Base-by-base conservation (phyloP, 1,284 basidiomycete species). In the Melampsora americana region DNA sequence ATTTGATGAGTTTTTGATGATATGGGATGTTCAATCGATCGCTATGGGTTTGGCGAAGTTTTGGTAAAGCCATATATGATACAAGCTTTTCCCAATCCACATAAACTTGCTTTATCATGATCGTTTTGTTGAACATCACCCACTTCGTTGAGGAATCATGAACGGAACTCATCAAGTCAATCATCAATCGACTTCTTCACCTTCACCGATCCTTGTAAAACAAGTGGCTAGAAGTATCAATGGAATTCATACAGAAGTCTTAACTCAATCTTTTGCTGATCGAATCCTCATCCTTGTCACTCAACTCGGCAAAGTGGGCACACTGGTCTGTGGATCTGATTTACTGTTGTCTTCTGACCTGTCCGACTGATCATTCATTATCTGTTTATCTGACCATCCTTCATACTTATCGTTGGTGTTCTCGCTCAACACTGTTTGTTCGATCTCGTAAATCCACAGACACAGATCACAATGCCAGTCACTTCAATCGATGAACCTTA, bases 291-390 rank as follows among this genome's bases (percentile, higher is more conserved):
- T 95, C 23, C 84, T 95, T 35, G 86, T 96, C 69, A 93, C 92
- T 1, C 94, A 95, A 83, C 80, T 91, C 70, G 91, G 91, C 39
- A 93, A 92, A 87, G 89, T 95, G 16, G 93, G 93, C 73, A 89
- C 87, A 81, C 81, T 96, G 84, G 92, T 94, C 81, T 81, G 84
- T 84, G 9, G 26, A 56, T 56, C 18, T 9, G 39, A 42, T 42
- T 11, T 42, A 42, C 12, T 1, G 6, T 42, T 11, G 39, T 6
- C 39, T 42, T 42, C 39, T 42, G 39, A 11, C 1, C 6, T 11
- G 6, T 42, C 39, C 6, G 39, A 42, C 39, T 42, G 39, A 42
- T 42, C 39, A 42, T 42, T 5, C 39, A 42, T 42, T 42, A 42
- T 42, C 39, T 42, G 39, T 42, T 42, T 12, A 42, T 42, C 39